A percentile compares a stretch with the other conserved stretches of the same genome.
phyloP scores from a whole-genome alignment of 495 filamentous ascomycete genomes.

The Annulohypoxylon moriforme region DNA sequence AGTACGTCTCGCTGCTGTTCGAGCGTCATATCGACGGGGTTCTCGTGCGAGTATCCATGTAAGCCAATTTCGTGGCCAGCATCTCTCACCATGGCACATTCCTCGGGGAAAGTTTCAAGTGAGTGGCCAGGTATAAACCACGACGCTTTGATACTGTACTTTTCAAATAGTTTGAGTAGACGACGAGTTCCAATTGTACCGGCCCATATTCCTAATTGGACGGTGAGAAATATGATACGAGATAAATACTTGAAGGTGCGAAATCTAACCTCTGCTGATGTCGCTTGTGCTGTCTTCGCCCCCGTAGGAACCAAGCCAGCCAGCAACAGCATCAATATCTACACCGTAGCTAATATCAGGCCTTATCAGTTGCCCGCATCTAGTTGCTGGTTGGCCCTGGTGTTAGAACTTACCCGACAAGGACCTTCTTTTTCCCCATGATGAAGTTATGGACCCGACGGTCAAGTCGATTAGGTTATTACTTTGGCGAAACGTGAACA shows the following conservation, averaged over 20 bases:
- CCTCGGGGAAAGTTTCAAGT: slow-evolving; percentile 80
- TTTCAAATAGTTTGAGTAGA: slow-evolving; percentile 78
- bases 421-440: slow-evolving; percentile 72
- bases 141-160: slow-evolving; percentile 83
- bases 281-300: slow-evolving; percentile 62
- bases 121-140: slow-evolving; percentile 88
- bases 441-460: slow-evolving; percentile 1
- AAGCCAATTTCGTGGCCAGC: slow-evolving; percentile 83
- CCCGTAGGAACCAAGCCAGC: slow-evolving; percentile 54
- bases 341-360: slow-evolving; percentile 47
- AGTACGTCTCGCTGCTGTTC: slow-evolving; percentile 81
- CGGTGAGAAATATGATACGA: background rate
- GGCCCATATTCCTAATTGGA: slow-evolving; percentile 69
- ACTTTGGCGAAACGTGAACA: no score
- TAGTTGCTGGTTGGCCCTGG: background rate
- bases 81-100: slow-evolving; percentile 78
- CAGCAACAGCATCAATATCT: slow-evolving; percentile 61
- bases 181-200: slow-evolving; percentile 78
- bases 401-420: slow-evolving; percentile 51
- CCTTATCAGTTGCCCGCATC: slow-evolving; percentile 19
- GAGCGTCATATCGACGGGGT: slow-evolving; percentile 74
- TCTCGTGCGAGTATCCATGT: slow-evolving; percentile 81
- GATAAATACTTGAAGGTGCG: slow-evolving; percentile 10
- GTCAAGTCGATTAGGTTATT: no score
- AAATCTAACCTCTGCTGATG: slow-evolving; percentile 58